These are phyloP conservation scores for Malbranchea cinnamomea DNA, from an alignment of 2,329 filamentous ascomycete genomes.

Conservation along the genomic window DNA sequence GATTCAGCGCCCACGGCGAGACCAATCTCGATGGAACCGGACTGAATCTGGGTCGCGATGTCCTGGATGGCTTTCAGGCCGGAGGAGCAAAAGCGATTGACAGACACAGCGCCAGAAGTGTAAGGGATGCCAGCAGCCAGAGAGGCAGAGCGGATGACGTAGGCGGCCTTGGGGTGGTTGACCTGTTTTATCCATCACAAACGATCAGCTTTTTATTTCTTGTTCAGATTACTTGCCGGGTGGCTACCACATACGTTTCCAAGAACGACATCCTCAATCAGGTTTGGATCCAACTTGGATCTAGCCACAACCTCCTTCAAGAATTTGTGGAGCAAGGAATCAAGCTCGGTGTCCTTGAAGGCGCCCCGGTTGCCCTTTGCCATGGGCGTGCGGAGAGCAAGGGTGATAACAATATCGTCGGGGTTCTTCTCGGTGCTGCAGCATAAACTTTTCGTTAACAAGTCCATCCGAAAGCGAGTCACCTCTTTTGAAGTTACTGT, in stretches of 20 bases:
- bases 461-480: background rate
- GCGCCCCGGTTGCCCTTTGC: constrained; percentile 82
- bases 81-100: constrained; percentile 96
- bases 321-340: constrained; percentile 71
- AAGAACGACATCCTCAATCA: constrained; percentile 80
- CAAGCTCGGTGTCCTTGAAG: constrained; percentile 84
- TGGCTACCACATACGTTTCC: constrained; percentile 55
- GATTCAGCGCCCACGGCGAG: constrained; percentile 77
- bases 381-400: constrained; percentile 77
- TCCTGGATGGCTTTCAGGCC: constrained; percentile 91
- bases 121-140: constrained; percentile 90
- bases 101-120: constrained; percentile 62
- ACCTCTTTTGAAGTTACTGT: background rate
- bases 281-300: constrained; percentile 60
- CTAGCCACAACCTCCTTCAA: constrained; percentile 60
- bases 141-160: constrained; percentile 76
- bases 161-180: constrained; percentile 47
- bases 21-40: constrained; percentile 71
- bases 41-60: constrained; percentile 73
- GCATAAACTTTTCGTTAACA: constrained; percentile 1
- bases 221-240: background rate
- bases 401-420: constrained; percentile 92
- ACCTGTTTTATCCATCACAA: constrained; percentile 3
- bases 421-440: constrained; percentile 75
- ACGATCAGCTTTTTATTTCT: constrained; percentile 1